phyloP scores from a whole-genome alignment of 2,329 filamentous ascomycete species.

The Penicillium vulpinum region DNA sequence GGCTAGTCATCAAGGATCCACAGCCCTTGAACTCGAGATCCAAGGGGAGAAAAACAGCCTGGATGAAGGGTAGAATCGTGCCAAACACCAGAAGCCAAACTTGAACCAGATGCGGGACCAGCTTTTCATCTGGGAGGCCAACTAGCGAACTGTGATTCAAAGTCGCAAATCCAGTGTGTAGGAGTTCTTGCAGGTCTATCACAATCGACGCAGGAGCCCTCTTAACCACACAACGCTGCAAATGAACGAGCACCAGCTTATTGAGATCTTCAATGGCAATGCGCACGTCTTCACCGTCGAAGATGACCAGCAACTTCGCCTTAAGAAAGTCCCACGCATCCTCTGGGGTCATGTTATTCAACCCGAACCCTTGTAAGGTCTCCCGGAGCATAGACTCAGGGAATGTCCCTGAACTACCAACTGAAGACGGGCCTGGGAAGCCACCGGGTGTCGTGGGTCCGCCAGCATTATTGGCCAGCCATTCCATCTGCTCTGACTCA shows the following conservation, averaged over 20 bases:
- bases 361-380: constrained; percentile 55
- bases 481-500: constrained; percentile 40
- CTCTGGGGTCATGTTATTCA: constrained; percentile 68
- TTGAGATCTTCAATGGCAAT: constrained; percentile 68
- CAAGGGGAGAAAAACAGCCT: constrained; percentile 89
- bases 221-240: constrained; percentile 63
- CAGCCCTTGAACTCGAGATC: constrained; percentile 90
- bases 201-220: constrained; percentile 60
- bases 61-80: constrained; percentile 85
- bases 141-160: constrained; percentile 76
- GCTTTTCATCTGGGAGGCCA: constrained; percentile 75
- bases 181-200: constrained; percentile 62
- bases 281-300: constrained; percentile 64
- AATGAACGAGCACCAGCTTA: constrained; percentile 61
- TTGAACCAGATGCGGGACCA: constrained; percentile 88
- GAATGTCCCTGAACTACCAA: constrained; percentile 26
- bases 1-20: constrained; percentile 72
- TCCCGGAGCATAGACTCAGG: constrained; percentile 42
- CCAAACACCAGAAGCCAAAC: constrained; percentile 94
- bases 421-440: constrained; percentile 39
- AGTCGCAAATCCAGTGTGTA: constrained; percentile 75
- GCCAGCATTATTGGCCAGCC: constrained; percentile 29
- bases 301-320: constrained; percentile 62
- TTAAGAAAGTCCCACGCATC: constrained; percentile 68
- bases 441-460: constrained; percentile 28